Evolutionary conservation across 2,329 filamentous ascomycete genomes (phyloP), one percentile per base, ranked within the genome.

Genomic region (Xylariaceae sp.): DNA sequence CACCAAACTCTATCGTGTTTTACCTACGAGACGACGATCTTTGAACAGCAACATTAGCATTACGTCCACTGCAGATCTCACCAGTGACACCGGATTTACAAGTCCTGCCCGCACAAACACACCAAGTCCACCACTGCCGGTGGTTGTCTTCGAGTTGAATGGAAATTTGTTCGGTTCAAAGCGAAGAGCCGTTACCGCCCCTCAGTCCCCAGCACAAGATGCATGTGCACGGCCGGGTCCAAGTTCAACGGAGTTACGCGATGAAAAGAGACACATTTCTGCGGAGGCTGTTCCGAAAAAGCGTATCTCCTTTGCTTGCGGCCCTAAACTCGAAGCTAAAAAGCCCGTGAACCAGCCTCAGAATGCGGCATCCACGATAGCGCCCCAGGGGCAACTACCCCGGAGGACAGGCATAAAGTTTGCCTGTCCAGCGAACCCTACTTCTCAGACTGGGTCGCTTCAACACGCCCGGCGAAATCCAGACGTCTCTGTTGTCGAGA

Each of bases 241-340:
- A 39, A 49, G 42, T 30, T 39, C 52, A 44, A 57, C 51, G 26
- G 53, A 54, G 19, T 47, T 22, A n/a, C 50, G 55, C n/a, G 57
- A 62, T 13, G 67, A 65, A 18, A 66, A 68, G 36, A 78, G 76
- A 52, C 82, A 87, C 65, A 75, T 80, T 13, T 74, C 77, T 32
- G 75, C 87, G 1, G 84, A 86, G 66, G 80, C 79, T 10, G 72
- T 85, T 48, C 86, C 84, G 46, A 87, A 89, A 65, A 96, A 92
- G 74, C 84, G 92, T 56, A 96, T 97, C 62, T 92, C 88, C 55
- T 97, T 97, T 70, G 91, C 90, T 32, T 97, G 92, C 68, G 85
- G 81, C 34, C 80, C 80, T 36, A 88, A 86, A 66, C 77, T 83
- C 7, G 72, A 73, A 22, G 64, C 70, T 29, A 76, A 75, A 59